Conservation (phyloP, 495 filamentous ascomycete genomes). For the Penicillium maclennaniae region DNA sequence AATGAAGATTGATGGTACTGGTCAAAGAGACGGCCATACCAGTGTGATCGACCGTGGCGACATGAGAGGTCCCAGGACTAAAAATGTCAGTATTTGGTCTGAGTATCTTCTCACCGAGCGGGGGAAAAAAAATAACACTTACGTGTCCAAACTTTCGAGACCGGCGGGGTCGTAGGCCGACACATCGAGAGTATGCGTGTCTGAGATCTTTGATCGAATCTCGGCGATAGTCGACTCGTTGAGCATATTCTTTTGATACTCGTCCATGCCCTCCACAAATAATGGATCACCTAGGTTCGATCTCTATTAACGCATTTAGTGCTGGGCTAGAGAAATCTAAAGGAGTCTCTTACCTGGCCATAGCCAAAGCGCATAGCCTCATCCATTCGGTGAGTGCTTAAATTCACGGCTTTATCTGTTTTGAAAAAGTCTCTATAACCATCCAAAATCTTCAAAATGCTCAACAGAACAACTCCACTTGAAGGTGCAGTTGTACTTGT, state of each 20-base stretch:
- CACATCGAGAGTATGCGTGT: conserved; percentile 61
- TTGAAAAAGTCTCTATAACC: conserved; percentile 61
- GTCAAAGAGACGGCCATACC: conserved; percentile 72
- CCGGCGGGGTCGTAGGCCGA: conserved; percentile 67
- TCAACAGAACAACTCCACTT: conserved; percentile 67
- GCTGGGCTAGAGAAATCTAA: not conserved
- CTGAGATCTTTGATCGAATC: conserved; percentile 65
- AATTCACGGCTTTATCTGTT: conserved; percentile 44
- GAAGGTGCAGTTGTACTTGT: conserved; percentile 67
- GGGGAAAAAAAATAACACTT: conserved; percentile 15
- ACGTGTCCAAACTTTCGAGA: conserved; percentile 58
- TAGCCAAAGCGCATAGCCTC: conserved; percentile 89
- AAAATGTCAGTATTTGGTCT: not conserved
- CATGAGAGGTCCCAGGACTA: conserved; percentile 69
- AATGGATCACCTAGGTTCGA: conserved; percentile 73
- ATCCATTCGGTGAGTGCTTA: conserved; percentile 74
- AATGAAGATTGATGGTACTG: conserved; percentile 81
- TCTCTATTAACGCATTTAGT: conserved; percentile 34
- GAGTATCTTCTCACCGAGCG: not conserved
- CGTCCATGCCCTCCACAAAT: conserved; percentile 60
- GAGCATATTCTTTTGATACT: conserved; percentile 65
- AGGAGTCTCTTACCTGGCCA: conserved; percentile 46
- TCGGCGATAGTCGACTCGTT: conserved; percentile 49
- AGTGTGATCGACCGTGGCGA: conserved; percentile 62
- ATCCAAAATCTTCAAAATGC: conserved; percentile 72